These are phyloP conservation scores for Laetiporus sulphureus DNA, from an alignment of 1,284 basidiomycete genomes.

Conservation along the genomic window DNA sequence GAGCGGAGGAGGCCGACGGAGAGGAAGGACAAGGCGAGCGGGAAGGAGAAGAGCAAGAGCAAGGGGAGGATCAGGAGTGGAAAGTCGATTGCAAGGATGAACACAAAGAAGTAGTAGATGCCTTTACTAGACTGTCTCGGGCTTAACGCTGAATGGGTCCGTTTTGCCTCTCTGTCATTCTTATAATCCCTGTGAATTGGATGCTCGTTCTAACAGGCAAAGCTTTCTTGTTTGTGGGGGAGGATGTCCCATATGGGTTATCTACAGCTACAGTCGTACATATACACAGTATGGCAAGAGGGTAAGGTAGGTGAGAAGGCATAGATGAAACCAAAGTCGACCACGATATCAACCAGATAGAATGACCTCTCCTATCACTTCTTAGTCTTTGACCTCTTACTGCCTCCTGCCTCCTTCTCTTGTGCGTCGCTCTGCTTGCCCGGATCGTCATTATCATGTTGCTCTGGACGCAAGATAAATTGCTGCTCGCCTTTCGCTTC, in stretches of 20 bases:
- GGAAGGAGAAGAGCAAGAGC: conserved; percentile 33
- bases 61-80: conserved; percentile 54
- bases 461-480: neutral
- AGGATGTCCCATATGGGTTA: neutral
- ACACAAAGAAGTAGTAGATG: conserved; percentile 53
- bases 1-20: conserved; percentile 41
- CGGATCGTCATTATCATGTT: too few relatives aligned
- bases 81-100: conserved; percentile 48
- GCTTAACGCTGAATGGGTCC: too few relatives aligned
- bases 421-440: conserved; percentile 19
- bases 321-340: neutral
- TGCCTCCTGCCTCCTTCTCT: conserved; percentile 26
- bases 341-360: too few relatives aligned
- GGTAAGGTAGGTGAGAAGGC: conserved; percentile 1
- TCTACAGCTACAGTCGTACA: conserved; percentile 3
- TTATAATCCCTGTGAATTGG: too few relatives aligned
- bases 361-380: conserved; percentile 17
- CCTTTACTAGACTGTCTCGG: too few relatives aligned
- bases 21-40: conserved; percentile 22
- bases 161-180: too few relatives aligned
- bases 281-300: conserved; percentile 1
- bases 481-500: conserved; percentile 58
- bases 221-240: too few relatives aligned
- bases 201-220: too few relatives aligned
- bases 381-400: conserved; percentile 46